Evolutionary conservation across 2,329 filamentous ascomycete species (phyloP).

Genomic region (Neofusicoccum umdonicola): DNA sequence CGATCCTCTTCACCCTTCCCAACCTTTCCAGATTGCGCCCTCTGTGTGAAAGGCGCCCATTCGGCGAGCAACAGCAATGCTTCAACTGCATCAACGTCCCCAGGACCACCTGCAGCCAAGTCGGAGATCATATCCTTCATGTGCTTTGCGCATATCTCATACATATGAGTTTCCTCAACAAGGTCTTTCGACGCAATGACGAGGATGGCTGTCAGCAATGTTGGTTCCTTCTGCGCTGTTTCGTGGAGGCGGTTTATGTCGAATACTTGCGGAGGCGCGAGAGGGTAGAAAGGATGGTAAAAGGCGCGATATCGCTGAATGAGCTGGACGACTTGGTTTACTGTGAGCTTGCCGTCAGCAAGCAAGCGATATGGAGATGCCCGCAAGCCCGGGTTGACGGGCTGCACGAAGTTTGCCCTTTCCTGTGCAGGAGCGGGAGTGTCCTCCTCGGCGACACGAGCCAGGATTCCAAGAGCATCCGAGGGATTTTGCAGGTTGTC

Average conservation of each 20-base stretch:
- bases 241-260: constrained; percentile 53
- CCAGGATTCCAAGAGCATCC: constrained; percentile 49
- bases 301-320: constrained; percentile 60
- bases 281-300: constrained; percentile 69
- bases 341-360: constrained; percentile 40
- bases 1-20: constrained; percentile 72
- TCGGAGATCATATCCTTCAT: constrained; percentile 68
- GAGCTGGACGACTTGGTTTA: constrained; percentile 51
- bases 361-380: constrained; percentile 44
- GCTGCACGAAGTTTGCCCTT: background rate
- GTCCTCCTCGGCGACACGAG: constrained; percentile 43
- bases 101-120: constrained; percentile 64
- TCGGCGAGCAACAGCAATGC: constrained; percentile 68
- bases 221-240: constrained; percentile 61
- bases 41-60: constrained; percentile 67
- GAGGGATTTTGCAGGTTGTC: constrained; percentile 49
- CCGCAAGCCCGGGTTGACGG: constrained; percentile 28
- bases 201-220: constrained; percentile 67
- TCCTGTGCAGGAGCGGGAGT: background rate
- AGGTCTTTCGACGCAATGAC: constrained; percentile 71
- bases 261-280: constrained; percentile 62
- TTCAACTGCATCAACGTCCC: constrained; percentile 69
- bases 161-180: constrained; percentile 61
- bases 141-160: constrained; percentile 65
- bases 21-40: constrained; percentile 59